phyloP scores from a whole-genome alignment of 139 green algal genomes.

The Monoraphidium neglectum region DNA sequence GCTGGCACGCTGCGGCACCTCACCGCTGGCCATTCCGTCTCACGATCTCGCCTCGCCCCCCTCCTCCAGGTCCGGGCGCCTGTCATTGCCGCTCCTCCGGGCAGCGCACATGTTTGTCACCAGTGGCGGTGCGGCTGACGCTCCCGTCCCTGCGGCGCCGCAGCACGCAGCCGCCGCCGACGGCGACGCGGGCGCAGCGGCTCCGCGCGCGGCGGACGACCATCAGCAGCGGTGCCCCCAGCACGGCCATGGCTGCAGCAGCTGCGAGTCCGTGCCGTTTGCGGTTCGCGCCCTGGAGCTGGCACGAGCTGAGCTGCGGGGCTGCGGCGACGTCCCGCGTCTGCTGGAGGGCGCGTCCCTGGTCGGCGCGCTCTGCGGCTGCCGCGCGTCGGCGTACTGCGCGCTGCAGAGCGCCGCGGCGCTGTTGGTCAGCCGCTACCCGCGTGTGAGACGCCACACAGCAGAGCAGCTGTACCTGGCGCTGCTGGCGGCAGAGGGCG shows the following conservation, averaged over 20 bases:
- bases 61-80: conserved; percentile 4
- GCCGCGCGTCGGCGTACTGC: neutral
- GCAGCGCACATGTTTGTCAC: conserved; percentile 17
- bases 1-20: no score
- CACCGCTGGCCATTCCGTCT: no score
- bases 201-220: neutral
- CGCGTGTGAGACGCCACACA: conserved; percentile 68
- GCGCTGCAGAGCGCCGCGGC: conserved; percentile 54
- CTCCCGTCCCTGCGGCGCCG: neutral
- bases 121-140: conserved; percentile 4
- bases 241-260: no score
- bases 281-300: conserved; percentile 49
- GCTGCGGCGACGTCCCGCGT: conserved; percentile 67
- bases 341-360: conserved; percentile 55
- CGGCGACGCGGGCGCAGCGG: neutral
- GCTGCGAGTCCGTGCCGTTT: conserved; percentile 23
- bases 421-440: conserved; percentile 47
- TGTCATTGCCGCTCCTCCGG: conserved; percentile 24
- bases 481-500: conserved; percentile 67
- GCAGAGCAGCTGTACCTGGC: conserved; percentile 87
- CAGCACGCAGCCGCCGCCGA: neutral
- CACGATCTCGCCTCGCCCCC: neutral
- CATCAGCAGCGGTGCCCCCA: no score
- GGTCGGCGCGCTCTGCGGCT: conserved; percentile 52
- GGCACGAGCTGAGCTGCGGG: conserved; percentile 44